These are phyloP conservation scores for Quercus agrifolia DNA, from an alignment of 306 rosid genomes.

Conservation along the genomic window DNA sequence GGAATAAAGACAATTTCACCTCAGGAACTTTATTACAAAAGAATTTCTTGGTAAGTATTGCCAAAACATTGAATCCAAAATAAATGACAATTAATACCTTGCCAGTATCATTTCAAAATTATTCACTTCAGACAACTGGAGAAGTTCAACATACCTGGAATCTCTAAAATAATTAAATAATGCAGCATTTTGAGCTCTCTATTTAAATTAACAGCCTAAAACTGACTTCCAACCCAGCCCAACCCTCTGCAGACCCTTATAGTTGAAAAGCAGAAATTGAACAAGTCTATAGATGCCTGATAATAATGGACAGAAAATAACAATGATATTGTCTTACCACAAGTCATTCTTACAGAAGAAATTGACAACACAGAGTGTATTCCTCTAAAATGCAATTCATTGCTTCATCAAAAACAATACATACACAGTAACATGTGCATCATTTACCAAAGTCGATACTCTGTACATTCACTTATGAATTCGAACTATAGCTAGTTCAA, in stretches of 20 bases:
- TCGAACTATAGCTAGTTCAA: not conserved
- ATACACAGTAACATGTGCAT: not conserved
- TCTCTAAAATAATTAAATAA: not conserved
- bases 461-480: not conserved
- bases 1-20: not conserved
- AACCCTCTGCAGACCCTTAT: not conserved
- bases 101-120: not conserved
- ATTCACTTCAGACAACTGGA: not conserved
- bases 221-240: not conserved
- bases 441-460: not conserved
- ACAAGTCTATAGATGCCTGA: not conserved
- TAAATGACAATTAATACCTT: not conserved
- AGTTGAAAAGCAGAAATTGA: not conserved
- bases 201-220: not conserved
- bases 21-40: not conserved
- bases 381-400: not conserved
- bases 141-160: not conserved
- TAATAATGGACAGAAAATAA: not conserved
- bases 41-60: not conserved
- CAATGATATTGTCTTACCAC: not conserved
- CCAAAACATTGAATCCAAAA: not conserved
- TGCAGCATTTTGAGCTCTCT: not conserved
- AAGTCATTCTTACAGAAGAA: not conserved
- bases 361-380: not conserved
- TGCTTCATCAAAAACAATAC: not conserved